Evolutionary conservation across 495 filamentous ascomycete species (phyloP).

Genomic region (Echria macrotheca): DNA sequence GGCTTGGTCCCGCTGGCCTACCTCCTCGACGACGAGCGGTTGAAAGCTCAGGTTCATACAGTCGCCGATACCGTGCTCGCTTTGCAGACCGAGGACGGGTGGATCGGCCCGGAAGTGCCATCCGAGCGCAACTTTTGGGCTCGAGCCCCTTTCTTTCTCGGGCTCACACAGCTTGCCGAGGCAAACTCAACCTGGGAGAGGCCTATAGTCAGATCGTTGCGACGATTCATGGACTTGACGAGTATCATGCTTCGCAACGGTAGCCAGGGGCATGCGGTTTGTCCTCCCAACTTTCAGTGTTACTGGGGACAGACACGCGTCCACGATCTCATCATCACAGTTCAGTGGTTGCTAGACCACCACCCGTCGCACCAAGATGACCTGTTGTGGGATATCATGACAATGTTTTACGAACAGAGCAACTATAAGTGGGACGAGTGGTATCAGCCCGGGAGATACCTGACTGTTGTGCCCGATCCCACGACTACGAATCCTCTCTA

Average conservation of each 20-base stretch:
- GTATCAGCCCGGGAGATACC: conserved; percentile 14
- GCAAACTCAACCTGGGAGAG: conserved; percentile 34
- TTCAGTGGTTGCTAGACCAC: conserved; percentile 51
- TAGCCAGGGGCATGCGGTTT: conserved; percentile 17
- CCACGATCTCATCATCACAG: conserved; percentile 28
- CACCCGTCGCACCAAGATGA: conserved; percentile 21
- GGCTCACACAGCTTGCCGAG: conserved; percentile 40
- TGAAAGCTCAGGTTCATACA: conserved; percentile 49
- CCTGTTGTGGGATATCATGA: conserved; percentile 31
- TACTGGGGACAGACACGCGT: conserved; percentile 22
- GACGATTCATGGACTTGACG: conserved; percentile 34
- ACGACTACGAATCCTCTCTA: conserved; percentile 8
- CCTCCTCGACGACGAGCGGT: conserved; percentile 44
- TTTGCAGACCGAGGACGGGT: conserved; percentile 52
- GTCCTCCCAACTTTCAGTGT: conserved; percentile 14
- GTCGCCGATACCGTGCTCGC: conserved; percentile 47
- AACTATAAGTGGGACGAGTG: conserved; percentile 19
- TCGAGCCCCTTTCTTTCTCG: conserved; percentile 41
- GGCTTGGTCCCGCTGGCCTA: conserved; percentile 60
- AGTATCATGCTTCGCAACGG: conserved; percentile 36
- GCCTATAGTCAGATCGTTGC: conserved; percentile 32
- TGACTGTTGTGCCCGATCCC: conserved; percentile 14
- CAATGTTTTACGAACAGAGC: conserved; percentile 20
- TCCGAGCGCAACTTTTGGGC: conserved; percentile 49
- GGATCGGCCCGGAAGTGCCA: conserved; percentile 54